Base-by-base conservation (phyloP, 2,329 filamentous ascomycete species). In the Parafenestella ontariensis region DNA sequence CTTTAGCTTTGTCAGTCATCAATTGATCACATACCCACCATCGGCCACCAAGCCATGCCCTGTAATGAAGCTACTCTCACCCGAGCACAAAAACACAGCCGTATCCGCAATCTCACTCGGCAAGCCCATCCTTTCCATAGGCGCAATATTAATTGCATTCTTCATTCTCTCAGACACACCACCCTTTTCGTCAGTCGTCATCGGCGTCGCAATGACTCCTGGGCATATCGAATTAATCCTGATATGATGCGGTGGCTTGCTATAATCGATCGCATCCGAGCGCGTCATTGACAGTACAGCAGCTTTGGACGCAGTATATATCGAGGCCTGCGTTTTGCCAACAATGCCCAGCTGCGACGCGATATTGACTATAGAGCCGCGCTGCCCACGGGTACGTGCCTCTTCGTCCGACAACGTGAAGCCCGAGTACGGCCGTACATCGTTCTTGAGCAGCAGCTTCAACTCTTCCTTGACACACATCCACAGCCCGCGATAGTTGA, bases 201-300 rank as follows among this genome's bases (percentile, higher is more conserved):
- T 58, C 0, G 78, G 77, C 10, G 78, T 81, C 41, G 69, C 70
- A 36, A 80, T 73, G 45, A 77, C 80, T 15, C 77, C 71, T 0
- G 83, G 83, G 54, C 84, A 86, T 28, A 86, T 80, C 15, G 81
- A 83, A 60, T 86, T 87, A 63, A 86, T 81, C 41, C 84, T 78
- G 49, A 87, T 84, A 4, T 51, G 52, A 46, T 62, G 45, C 8
- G 43, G 43, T 8, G 43, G 43, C 9, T 56, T 55, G 7, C 82
- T 81, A 61, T 85, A 84, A 59, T 85, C 79, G 18, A 84, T 83
- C 1, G 81, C 82, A 58, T 84, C 82, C 0, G 80, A 74, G 7
- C 79, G 74, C 0, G 84, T 85, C 78, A 86, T 78, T 15, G 79
- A 81, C 37, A 86, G 80, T 2, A 86, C 77, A 0, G 83, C 84